Percentiles rank a stretch among this genome's conserved stretches.
These are phyloP conservation scores for Wallacemonas sp. DNA, from an alignment of 208 protist species.

Conservation along the genomic window DNA sequence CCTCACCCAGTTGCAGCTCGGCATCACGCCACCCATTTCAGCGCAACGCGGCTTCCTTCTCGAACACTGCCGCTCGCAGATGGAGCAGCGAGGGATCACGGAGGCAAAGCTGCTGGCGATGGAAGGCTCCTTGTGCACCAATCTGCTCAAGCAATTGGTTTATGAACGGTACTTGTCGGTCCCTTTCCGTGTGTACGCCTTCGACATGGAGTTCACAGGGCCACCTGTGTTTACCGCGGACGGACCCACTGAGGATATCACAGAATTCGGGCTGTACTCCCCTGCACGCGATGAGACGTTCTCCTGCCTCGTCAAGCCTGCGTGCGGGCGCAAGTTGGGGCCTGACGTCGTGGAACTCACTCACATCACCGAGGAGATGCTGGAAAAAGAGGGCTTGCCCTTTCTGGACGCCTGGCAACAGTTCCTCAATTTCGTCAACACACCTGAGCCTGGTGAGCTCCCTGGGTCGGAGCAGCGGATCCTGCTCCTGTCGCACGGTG, in stretches of 20 bases:
- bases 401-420: constrained; percentile 79
- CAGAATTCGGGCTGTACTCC: constrained; percentile 84
- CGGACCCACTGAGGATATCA: constrained; percentile 89
- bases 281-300: constrained; percentile 69
- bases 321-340: constrained; percentile 45
- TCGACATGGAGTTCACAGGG: constrained; percentile 91
- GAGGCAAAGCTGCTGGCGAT: constrained; percentile 82
- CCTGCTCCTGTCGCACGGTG: constrained; percentile 84
- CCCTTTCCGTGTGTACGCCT: constrained; percentile 84
- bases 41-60: constrained; percentile 80
- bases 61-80: constrained; percentile 67
- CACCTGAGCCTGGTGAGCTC: constrained; percentile 67
- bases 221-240: constrained; percentile 82
- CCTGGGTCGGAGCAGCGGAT: constrained; percentile 61
- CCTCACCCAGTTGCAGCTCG: constrained; percentile 83
- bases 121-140: constrained; percentile 64
- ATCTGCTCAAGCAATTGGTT: constrained; percentile 66
- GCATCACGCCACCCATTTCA: constrained; percentile 66
- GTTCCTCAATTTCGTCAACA: constrained; percentile 69
- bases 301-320: constrained; percentile 71
- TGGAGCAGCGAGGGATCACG: constrained; percentile 70
- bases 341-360: constrained; percentile 76
- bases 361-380: constrained; percentile 74
- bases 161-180: constrained; percentile 86
- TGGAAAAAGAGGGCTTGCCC: constrained; percentile 62